A percentile compares a stretch with the other conserved stretches of the same genome.
These are phyloP conservation scores for Rauvolfia tetraphylla DNA, from an alignment of 257 asterid species.

Conservation along the genomic window DNA sequence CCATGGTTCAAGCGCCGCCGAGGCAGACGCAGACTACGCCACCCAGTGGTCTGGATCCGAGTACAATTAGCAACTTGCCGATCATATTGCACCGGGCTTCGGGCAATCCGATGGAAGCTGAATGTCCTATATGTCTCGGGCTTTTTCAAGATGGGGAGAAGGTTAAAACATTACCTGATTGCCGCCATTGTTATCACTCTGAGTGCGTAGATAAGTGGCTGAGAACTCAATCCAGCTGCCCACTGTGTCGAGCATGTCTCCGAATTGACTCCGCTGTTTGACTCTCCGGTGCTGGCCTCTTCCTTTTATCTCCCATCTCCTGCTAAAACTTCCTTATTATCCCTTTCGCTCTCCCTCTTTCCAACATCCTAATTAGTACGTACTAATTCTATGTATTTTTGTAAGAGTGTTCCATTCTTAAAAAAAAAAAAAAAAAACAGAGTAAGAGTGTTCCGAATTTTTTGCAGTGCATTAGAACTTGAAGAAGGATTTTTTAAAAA, in stretches of 20 bases:
- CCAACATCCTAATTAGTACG: too few species aligned
- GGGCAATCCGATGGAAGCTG: conserved; percentile 22
- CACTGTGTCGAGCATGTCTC: conserved; percentile 66
- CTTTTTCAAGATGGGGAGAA: conserved; percentile 34
- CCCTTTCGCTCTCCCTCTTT: too few species aligned
- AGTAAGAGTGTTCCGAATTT: too few species aligned
- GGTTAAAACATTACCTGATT: conserved; percentile 30
- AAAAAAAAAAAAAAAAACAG: too few species aligned
- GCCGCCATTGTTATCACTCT: conserved; percentile 35
- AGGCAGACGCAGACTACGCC: conserved; percentile 9
- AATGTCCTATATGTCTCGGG: conserved; percentile 52
- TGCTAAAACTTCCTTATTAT: background rate
- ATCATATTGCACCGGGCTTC: conserved; percentile 36
- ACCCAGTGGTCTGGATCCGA: conserved; percentile 51
- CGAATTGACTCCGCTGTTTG: conserved; percentile 54
- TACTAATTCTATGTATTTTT: too few species aligned
- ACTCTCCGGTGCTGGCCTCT: background rate
- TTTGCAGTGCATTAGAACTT: too few species aligned
- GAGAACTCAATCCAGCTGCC: conserved; percentile 64
- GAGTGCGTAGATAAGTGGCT: conserved; percentile 74
- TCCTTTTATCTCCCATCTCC: background rate
- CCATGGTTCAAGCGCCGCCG: conserved; percentile 37
- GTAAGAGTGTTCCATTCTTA: too few species aligned
- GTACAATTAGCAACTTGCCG: conserved; percentile 42
- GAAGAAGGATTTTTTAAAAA: too few species aligned